These are phyloP conservation scores for Aspergillus texensis DNA, from an alignment of 2,329 filamentous ascomycete species.

Conservation along the genomic window DNA sequence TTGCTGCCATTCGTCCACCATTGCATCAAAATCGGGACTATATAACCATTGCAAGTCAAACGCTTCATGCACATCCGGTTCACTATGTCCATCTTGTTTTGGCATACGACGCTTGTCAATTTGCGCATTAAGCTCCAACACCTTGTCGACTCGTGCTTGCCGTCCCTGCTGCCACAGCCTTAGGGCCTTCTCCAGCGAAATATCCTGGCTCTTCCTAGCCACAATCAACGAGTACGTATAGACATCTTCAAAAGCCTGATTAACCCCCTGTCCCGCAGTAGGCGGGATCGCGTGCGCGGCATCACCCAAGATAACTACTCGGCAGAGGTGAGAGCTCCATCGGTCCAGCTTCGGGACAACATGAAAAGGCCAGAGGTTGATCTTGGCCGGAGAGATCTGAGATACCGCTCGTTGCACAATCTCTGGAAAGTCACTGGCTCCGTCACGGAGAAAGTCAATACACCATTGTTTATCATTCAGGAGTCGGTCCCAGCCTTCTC, in stretches of 20 bases:
- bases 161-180: constrained; percentile 53
- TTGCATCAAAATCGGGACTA: constrained; percentile 40
- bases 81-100: constrained; percentile 9
- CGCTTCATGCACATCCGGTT: constrained; percentile 23
- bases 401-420: constrained; percentile 43
- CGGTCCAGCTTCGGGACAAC: constrained; percentile 50
- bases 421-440: constrained; percentile 36
- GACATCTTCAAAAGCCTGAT: constrained; percentile 60
- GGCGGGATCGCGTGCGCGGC: constrained; percentile 66
- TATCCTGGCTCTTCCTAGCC: constrained; percentile 21
- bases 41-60: constrained; percentile 51
- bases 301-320: constrained; percentile 59
- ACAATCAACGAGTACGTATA: constrained; percentile 49
- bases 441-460: constrained; percentile 38
- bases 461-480: constrained; percentile 45
- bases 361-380: constrained; percentile 57
- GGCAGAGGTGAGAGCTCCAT: constrained; percentile 44
- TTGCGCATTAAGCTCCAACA: constrained; percentile 53
- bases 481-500: constrained; percentile 48
- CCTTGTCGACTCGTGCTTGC: constrained; percentile 51
- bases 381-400: constrained; percentile 37
- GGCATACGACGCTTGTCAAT: constrained; percentile 54
- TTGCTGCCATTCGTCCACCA: constrained; percentile 34
- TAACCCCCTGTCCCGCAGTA: constrained; percentile 61
- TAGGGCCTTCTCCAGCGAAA: constrained; percentile 31